Evolutionary conservation across 202 grass and related monocot species (phyloP).

Genomic region (Zizania palustris): DNA sequence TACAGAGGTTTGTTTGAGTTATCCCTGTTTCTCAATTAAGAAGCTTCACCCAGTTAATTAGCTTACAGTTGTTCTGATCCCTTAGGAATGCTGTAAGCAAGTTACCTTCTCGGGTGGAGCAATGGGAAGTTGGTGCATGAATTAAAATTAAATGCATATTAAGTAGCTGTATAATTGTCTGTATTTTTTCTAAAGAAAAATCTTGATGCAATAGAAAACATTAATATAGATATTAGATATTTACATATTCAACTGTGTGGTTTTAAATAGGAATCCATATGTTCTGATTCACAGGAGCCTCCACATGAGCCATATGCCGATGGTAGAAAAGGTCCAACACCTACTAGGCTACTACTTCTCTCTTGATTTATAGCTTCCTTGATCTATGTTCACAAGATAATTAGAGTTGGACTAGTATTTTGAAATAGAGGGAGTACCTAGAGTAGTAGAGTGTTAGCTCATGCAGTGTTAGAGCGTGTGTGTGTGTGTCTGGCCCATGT

Average conservation of each 20-base stretch:
- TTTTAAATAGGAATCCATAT: no score
- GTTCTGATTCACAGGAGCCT: no score
- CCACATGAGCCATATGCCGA: no score
- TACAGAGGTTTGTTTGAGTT: conserved; percentile 59
- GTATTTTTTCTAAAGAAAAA: neutral
- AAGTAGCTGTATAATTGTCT: neutral
- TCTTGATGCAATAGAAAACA: neutral
- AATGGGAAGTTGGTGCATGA: neutral
- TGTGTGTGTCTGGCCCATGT: no score
- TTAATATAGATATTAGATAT: neutral
- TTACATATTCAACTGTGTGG: no score
- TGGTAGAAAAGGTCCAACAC: no score
- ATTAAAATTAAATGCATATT: neutral
- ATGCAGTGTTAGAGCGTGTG: no score
- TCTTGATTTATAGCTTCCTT: no score
- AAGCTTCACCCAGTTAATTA: conserved; percentile 14
- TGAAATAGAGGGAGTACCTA: neutral
- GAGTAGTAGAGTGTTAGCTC: neutral
- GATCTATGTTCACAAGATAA: neutral
- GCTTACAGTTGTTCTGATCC: conserved; percentile 17
- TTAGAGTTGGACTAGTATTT: conserved; percentile 32
- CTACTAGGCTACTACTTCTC: no score
- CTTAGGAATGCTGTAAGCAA: conserved; percentile 12
- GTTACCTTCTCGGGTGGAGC: neutral
- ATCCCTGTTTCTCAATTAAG: neutral